These are phyloP conservation scores for Plectosphaerella plurivora DNA, from an alignment of 2,329 filamentous ascomycete genomes.

Conservation along the genomic window DNA sequence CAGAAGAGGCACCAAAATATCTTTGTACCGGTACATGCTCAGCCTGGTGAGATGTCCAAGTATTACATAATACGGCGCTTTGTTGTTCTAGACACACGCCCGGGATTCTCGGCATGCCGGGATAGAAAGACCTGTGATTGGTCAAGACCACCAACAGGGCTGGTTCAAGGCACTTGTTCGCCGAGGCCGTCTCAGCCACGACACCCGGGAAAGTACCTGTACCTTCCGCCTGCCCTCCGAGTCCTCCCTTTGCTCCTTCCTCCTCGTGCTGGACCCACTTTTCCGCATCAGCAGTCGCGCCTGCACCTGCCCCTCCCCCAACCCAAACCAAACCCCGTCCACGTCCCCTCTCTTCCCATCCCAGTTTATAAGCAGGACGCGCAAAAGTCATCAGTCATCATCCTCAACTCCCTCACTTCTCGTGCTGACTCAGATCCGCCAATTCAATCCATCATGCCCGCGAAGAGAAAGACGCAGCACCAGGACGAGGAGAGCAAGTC, in stretches of 20 bases:
- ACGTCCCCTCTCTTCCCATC: background rate
- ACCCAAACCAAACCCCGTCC: background rate
- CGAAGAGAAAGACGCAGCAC: constrained; percentile 1
- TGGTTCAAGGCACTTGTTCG: too few relatives aligned
- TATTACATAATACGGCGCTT: too few relatives aligned
- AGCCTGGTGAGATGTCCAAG: too few relatives aligned
- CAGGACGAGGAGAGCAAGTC: background rate
- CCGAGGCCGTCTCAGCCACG: too few relatives aligned
- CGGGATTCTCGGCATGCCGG: too few relatives aligned
- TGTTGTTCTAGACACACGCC: too few relatives aligned
- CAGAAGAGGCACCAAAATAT: too few relatives aligned
- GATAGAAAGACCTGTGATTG: too few relatives aligned
- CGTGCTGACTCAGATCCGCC: constrained; percentile 5
- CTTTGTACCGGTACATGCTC: too few relatives aligned
- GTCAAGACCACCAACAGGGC: too few relatives aligned
- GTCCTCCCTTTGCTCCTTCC: background rate
- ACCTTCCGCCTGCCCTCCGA: too few relatives aligned
- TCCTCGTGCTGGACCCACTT: background rate
- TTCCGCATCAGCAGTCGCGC: background rate
- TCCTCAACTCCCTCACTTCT: background rate
- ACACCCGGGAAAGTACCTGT: too few relatives aligned
- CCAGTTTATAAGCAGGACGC: background rate
- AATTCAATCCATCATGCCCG: background rate
- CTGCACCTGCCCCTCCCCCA: background rate
- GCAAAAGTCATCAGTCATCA: constrained; percentile 2